Conservation (phyloP, 2,329 filamentous ascomycete species). For the Penicillium sp. region DNA sequence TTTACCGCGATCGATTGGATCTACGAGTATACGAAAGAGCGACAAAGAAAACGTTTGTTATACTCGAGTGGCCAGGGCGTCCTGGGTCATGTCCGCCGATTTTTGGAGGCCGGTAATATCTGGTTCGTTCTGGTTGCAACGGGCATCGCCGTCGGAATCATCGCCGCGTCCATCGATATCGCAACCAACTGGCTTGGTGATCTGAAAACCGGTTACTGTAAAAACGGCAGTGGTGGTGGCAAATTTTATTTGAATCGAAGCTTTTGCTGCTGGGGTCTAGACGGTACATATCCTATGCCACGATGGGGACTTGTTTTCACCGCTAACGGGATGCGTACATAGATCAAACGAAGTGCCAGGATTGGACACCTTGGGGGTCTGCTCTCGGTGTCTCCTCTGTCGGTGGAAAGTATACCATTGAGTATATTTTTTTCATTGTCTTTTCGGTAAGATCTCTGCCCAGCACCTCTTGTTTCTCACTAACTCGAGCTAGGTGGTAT, state of each 20-base stretch:
- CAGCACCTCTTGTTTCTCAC: not conserved
- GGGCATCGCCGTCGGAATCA: constrained; percentile 76
- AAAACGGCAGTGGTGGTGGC: constrained; percentile 72
- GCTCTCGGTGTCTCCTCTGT: constrained; percentile 67
- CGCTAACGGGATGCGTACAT: constrained; percentile 15
- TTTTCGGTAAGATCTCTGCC: constrained; percentile 64
- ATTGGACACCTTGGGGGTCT: constrained; percentile 83
- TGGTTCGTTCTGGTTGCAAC: constrained; percentile 88
- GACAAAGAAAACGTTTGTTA: constrained; percentile 79
- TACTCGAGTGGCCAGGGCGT: constrained; percentile 68
- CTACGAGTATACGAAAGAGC: constrained; percentile 96
- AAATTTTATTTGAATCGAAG: constrained; percentile 86
- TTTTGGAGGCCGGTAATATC: constrained; percentile 83
- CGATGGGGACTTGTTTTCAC: not conserved
- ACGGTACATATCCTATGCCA: constrained; percentile 48
- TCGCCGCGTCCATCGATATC: constrained; percentile 88
- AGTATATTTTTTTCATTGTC: constrained; percentile 84
- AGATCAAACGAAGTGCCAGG: constrained; percentile 75
- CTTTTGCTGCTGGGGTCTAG: constrained; percentile 93
- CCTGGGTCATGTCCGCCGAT: constrained; percentile 68
- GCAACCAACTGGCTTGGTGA: constrained; percentile 92
- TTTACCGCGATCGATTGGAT: constrained; percentile 99
- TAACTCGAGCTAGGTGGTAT: constrained; percentile 60
- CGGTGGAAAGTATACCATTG: constrained; percentile 75
- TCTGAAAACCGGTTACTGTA: constrained; percentile 86